A percentile compares a stretch with the other conserved stretches of the same genome.
Conservation (phyloP, 129 eudicot species). For the Lactuca sativa region DNA sequence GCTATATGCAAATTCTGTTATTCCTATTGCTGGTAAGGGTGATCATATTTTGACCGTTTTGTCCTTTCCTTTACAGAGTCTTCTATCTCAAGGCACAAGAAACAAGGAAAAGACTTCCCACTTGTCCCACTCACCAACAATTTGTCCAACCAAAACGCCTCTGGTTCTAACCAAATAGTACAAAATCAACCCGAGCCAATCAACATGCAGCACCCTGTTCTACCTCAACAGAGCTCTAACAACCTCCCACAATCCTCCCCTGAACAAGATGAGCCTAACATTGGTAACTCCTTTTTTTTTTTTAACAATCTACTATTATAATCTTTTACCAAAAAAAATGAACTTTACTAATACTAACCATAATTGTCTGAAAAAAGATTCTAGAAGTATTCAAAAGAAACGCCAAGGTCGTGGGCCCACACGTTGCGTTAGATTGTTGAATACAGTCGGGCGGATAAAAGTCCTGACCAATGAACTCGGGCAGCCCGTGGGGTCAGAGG, state of each 20-base stretch:
- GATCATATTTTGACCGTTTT: too few species aligned
- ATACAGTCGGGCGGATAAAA: constrained; percentile 33
- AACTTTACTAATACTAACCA: constrained; percentile 3
- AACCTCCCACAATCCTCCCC: constrained; percentile 22
- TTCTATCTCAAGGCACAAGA: constrained; percentile 24
- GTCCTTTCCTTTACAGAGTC: neutral
- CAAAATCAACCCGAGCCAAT: constrained; percentile 18
- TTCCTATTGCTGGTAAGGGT: too few species aligned
- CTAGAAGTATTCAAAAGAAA: constrained; percentile 23
- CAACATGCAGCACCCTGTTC: constrained; percentile 10
- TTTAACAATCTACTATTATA: neutral
- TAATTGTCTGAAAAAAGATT: constrained; percentile 31
- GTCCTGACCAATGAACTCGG: constrained; percentile 41
- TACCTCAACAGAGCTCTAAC: constrained; percentile 30
- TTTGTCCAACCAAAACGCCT: constrained; percentile 2
- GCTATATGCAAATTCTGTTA: too few species aligned
- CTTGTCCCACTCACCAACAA: constrained; percentile 18
- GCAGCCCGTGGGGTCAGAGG: constrained; percentile 53
- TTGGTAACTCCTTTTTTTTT: constrained; percentile 7
- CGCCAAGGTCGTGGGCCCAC: constrained; percentile 45
- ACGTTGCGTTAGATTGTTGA: constrained; percentile 34
- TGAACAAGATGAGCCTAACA: constrained; percentile 20
- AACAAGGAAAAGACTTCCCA: constrained; percentile 27
- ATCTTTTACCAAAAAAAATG: neutral
- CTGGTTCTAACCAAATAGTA: constrained; percentile 20